A percentile compares a stretch with the other conserved stretches of the same genome.
These are phyloP conservation scores for Trametes cingulata DNA, from an alignment of 768 basidiomycete genomes.

Conservation along the genomic window DNA sequence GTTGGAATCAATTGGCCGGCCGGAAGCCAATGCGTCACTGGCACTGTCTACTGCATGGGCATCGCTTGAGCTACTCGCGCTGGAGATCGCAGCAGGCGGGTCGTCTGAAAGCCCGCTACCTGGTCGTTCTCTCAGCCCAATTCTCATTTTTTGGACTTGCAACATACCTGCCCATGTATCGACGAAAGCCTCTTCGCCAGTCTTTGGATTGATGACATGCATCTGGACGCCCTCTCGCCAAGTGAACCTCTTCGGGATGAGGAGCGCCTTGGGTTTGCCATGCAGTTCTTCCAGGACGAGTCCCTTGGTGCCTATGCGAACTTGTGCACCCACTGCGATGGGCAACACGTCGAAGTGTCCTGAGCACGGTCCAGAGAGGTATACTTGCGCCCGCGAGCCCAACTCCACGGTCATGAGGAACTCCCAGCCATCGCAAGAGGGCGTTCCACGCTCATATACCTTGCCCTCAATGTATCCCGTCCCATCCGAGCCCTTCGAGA, in stretches of 20 bases:
- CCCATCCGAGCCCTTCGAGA: conserved; percentile 31
- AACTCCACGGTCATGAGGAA: conserved; percentile 26
- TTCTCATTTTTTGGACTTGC: neutral
- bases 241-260: conserved; percentile 13
- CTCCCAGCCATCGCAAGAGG: neutral
- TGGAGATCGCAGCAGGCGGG: no score
- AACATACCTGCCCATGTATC: conserved; percentile 1
- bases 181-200: neutral
- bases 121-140: no score
- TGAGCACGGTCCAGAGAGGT: conserved; percentile 34
- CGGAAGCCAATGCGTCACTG: no score
- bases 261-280: conserved; percentile 23
- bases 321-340: conserved; percentile 42
- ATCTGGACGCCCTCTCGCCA: conserved; percentile 3
- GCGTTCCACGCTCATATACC: conserved; percentile 24
- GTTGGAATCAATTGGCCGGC: no score
- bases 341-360: conserved; percentile 38
- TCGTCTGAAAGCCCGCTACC: no score
- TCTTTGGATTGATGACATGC: neutral
- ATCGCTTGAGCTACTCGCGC: no score
- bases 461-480: conserved; percentile 43
- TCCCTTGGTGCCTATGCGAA: conserved; percentile 52
- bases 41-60: no score
- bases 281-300: conserved; percentile 32
- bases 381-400: conserved; percentile 39